Evolutionary conservation across 2,329 filamentous ascomycete genomes (phyloP).

Genomic region (Lachnellula subtilissima): DNA sequence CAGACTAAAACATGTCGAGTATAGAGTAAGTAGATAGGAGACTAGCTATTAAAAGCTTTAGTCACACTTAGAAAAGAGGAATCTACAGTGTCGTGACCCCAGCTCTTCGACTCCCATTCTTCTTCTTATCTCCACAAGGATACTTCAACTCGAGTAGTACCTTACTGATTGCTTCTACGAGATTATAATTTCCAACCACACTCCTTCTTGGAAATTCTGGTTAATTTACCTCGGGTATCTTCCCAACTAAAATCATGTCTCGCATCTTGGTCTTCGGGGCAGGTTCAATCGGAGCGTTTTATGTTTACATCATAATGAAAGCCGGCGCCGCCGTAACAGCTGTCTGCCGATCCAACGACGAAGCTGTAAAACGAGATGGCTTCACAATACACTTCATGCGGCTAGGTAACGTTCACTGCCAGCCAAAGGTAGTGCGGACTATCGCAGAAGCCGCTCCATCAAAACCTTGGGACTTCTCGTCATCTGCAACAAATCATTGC

Average conservation of each 20-base stretch:
- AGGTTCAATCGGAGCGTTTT: constrained; percentile 29
- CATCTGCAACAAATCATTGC: constrained; percentile 19
- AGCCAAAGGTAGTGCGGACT: constrained; percentile 15
- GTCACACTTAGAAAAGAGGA: no score
- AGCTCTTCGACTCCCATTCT: no score
- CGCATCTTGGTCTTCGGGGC: constrained; percentile 30
- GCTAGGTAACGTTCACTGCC: constrained; percentile 10
- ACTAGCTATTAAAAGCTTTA: no score
- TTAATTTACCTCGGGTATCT: no score
- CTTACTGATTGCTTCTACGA: no score
- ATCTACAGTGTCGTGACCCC: no score
- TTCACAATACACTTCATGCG: constrained; percentile 20
- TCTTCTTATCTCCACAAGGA: no score
- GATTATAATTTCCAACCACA: no score
- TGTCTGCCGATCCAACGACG: constrained; percentile 32
- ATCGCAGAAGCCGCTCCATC: constrained; percentile 11
- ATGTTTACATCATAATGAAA: constrained; percentile 26
- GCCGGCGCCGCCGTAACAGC: constrained; percentile 25
- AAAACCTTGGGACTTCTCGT: constrained; percentile 17
- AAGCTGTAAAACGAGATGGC: constrained; percentile 18
- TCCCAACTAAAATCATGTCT: neutral
- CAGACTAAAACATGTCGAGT: no score
- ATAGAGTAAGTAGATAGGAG: no score
- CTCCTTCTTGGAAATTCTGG: no score
- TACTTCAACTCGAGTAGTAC: no score